phyloP scores from a whole-genome alignment of 768 basidiomycete species.

The Lentinula edodes region DNA sequence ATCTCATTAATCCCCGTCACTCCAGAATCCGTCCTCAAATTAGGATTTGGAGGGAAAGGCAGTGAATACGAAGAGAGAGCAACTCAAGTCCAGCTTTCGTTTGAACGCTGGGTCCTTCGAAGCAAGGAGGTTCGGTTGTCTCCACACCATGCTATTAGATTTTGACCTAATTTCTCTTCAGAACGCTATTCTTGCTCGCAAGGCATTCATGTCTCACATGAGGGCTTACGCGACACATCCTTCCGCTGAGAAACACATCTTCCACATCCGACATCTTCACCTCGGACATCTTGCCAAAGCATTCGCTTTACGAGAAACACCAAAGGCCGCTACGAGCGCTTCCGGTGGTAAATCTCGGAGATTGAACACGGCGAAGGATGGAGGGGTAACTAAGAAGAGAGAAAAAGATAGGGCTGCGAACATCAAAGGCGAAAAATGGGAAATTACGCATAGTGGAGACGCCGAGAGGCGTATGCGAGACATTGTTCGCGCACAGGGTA shows the following conservation, averaged over 20 bases:
- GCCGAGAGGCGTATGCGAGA: constrained; percentile 83
- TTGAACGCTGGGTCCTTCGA: constrained; percentile 88
- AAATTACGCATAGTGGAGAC: constrained; percentile 40
- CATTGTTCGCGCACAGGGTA: constrained; percentile 78
- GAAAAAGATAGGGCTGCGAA: constrained; percentile 16
- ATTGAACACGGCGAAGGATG: constrained; percentile 13
- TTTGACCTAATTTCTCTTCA: constrained; percentile 23
- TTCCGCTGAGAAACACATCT: constrained; percentile 90
- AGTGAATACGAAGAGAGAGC: constrained; percentile 83
- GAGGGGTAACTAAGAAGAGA: constrained; percentile 14
- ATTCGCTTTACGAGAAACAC: constrained; percentile 86
- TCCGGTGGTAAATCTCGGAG: constrained; percentile 14
- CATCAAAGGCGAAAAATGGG: constrained; percentile 29
- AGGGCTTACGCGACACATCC: constrained; percentile 98
- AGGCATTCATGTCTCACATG: constrained; percentile 88
- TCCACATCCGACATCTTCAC: constrained; percentile 92
- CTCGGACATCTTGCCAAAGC: constrained; percentile 92
- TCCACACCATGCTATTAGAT: constrained; percentile 2
- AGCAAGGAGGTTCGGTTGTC: constrained; percentile 55
- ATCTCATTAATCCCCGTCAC: constrained; percentile 49
- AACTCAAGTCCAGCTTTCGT: constrained; percentile 91
- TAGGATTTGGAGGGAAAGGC: constrained; percentile 81
- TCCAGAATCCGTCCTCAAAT: constrained; percentile 4
- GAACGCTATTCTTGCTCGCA: constrained; percentile 75
- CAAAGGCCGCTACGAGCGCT: constrained; percentile 40